Evolutionary conservation across 2,329 filamentous ascomycete genomes (phyloP).

Genomic region (Nigrospora osmanthi): DNA sequence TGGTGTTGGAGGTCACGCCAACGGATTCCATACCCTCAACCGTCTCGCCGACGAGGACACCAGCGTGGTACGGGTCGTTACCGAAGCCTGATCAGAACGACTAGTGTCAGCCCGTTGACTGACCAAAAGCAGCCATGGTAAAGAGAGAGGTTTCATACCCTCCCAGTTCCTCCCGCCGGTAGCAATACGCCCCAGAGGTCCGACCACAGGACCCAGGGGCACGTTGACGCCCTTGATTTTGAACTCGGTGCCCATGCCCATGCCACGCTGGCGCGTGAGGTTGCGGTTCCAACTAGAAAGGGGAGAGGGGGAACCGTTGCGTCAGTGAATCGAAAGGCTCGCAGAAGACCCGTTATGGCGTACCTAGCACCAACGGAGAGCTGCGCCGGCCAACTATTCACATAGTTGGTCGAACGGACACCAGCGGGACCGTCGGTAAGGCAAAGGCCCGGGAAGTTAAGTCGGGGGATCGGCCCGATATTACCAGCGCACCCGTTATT

Average conservation of each 20-base stretch:
- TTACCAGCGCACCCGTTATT: slow-evolving; percentile 31
- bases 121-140: background rate
- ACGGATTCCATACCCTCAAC: slow-evolving; percentile 62
- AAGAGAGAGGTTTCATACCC: slow-evolving; percentile 21
- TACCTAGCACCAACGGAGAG: slow-evolving; percentile 49
- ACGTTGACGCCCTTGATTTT: slow-evolving; percentile 72
- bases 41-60: slow-evolving; percentile 36
- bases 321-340: slow-evolving; percentile 33
- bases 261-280: slow-evolving; percentile 59
- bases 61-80: slow-evolving; percentile 54
- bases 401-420: slow-evolving; percentile 27
- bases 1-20: slow-evolving; percentile 61
- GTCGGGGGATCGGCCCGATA: slow-evolving; percentile 26
- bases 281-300: slow-evolving; percentile 60
- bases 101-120: background rate
- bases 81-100: slow-evolving; percentile 21
- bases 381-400: slow-evolving; percentile 38
- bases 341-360: slow-evolving; percentile 10
- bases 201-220: slow-evolving; percentile 68
- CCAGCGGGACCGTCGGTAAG: slow-evolving; percentile 25
- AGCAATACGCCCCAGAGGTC: slow-evolving; percentile 53
- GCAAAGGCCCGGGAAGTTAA: slow-evolving; percentile 32
- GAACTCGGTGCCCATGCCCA: slow-evolving; percentile 71
- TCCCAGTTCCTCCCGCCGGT: slow-evolving; percentile 60
- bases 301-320: slow-evolving; percentile 54